phyloP scores from a whole-genome alignment of 371 early-diverging fungal species.

The Haplosporangium sp. region DNA sequence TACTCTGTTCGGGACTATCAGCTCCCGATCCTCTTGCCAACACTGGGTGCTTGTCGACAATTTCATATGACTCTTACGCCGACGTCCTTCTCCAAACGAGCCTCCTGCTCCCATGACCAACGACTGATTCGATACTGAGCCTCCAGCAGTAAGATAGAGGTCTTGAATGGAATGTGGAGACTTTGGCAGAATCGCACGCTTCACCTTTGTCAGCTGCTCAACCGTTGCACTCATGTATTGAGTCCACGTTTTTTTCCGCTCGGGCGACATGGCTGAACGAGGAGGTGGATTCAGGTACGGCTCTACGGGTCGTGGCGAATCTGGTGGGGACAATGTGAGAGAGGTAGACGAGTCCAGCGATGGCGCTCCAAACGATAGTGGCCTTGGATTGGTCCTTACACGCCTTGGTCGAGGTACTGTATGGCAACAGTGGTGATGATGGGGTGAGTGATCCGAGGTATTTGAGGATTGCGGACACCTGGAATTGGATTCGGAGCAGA shows the following conservation, averaged over 20 bases:
- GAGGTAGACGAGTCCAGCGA: constrained; percentile 14
- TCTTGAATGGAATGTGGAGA: constrained; percentile 23
- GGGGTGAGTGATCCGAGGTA: constrained; percentile 1
- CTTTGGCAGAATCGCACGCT: constrained; percentile 30
- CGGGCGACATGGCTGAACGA: constrained; percentile 6
- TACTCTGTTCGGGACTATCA: background rate
- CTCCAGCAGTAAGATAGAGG: constrained; percentile 3
- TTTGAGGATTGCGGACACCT: background rate
- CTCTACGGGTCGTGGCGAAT: constrained; percentile 26
- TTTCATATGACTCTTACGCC: background rate
- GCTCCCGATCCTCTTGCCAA: constrained; percentile 10
- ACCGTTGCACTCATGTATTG: constrained; percentile 45
- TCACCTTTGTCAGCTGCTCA: constrained; percentile 41
- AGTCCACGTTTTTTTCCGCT: constrained; percentile 39
- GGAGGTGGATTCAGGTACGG: constrained; percentile 31
- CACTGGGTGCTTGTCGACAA: background rate
- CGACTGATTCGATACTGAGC: constrained; percentile 10
- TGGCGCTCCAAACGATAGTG: constrained; percentile 21
- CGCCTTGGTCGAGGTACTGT: constrained; percentile 16
- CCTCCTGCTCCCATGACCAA: background rate
- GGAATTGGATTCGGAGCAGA: background rate
- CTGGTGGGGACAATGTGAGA: constrained; percentile 26
- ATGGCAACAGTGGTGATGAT: constrained; percentile 19
- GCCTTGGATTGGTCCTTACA: constrained; percentile 8
- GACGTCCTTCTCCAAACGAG: background rate